Evolutionary conservation across 2,329 filamentous ascomycete species (phyloP).

Genomic region (Drechslerella coelobrocha): DNA sequence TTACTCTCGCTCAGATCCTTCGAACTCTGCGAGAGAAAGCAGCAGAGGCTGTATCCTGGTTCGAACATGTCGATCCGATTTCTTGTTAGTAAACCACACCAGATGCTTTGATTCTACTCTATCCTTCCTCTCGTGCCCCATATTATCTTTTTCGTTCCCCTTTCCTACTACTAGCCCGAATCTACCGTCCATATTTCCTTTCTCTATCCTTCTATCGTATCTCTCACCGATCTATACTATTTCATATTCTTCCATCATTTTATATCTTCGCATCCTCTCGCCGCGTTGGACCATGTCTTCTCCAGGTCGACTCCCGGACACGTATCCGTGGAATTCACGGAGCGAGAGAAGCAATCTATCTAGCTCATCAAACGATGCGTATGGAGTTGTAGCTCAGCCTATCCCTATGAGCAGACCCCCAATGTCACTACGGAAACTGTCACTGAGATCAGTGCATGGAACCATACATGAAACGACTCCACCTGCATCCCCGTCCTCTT

Average conservation of each 20-base stretch:
- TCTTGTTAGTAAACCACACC: constrained; percentile 49
- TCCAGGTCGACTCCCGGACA: constrained; percentile 25
- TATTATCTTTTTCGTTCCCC: constrained; percentile 16
- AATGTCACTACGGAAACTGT: constrained; percentile 48
- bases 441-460: constrained; percentile 47
- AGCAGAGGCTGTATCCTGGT: constrained; percentile 40
- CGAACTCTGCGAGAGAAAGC: constrained; percentile 22
- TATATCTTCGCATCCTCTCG: not conserved
- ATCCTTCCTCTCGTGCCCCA: constrained; percentile 18
- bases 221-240: no score
- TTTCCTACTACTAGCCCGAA: not conserved
- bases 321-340: constrained; percentile 40
- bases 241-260: constrained; percentile 5
- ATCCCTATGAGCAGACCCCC: constrained; percentile 43
- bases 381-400: constrained; percentile 34
- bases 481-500: constrained; percentile 46
- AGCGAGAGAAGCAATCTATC: constrained; percentile 45
- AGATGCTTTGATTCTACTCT: constrained; percentile 46
- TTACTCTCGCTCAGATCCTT: constrained; percentile 19
- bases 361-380: constrained; percentile 36
- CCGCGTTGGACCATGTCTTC: constrained; percentile 15
- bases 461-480: constrained; percentile 49
- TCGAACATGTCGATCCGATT: constrained; percentile 51
- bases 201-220: not conserved
- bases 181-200: not conserved